Evolutionary conservation across 768 basidiomycete genomes (phyloP).

Genomic region (Tricholoma furcatifolium): DNA sequence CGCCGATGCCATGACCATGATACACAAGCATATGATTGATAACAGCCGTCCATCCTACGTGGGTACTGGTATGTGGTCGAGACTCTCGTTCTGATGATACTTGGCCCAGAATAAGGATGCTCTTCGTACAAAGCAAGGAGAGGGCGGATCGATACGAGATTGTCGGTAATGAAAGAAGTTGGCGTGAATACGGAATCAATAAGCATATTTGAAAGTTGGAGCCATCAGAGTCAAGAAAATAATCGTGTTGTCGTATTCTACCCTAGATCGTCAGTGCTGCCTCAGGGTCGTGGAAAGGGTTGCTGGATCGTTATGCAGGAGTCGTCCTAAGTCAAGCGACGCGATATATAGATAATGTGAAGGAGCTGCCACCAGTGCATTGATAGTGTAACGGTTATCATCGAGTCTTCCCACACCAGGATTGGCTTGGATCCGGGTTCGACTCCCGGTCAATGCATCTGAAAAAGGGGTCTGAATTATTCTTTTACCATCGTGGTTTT

Average conservation of each 20-base stretch:
- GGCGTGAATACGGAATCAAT: not conserved
- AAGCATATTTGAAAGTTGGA: not conserved
- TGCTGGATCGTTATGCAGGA: no score
- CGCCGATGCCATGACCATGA: not conserved
- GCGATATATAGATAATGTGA: not conserved
- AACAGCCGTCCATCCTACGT: not conserved
- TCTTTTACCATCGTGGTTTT: no score
- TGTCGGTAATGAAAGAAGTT: not conserved
- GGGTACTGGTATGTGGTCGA: not conserved
- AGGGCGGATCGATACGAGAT: not conserved
- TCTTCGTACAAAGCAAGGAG: not conserved
- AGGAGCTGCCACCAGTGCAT: conserved; percentile 3
- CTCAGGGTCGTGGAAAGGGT: no score
- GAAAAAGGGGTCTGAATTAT: no score
- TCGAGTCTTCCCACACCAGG: conserved; percentile 18
- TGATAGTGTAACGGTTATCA: conserved; percentile 21
- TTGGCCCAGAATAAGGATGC: not conserved
- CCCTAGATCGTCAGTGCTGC: no score
- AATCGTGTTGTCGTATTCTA: no score
- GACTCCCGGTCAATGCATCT: conserved; percentile 51
- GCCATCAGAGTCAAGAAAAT: no score
- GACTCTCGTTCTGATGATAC: not conserved
- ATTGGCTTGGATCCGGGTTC: conserved; percentile 52
- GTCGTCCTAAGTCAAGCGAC: not conserved
- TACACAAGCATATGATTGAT: not conserved